Percentiles rank a stretch among this genome's conserved stretches.
Conservation (phyloP, 129 eudicot species). For the Pittosporum tobira region DNA sequence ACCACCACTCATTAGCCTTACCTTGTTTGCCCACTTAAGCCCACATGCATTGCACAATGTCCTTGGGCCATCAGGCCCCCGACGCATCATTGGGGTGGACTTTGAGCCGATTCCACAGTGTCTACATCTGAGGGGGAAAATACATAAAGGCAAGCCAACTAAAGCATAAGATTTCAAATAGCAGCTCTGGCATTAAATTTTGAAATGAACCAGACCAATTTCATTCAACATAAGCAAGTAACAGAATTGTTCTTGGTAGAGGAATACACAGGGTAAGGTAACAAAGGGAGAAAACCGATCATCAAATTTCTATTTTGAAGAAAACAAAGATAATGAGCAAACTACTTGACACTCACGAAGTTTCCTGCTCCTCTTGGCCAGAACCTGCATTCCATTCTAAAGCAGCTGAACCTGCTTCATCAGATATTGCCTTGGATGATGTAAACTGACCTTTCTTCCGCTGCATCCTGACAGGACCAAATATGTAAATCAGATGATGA, state of each 20-base stretch:
- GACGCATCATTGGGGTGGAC: slow-evolving; percentile 97
- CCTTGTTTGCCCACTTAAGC: slow-evolving; percentile 98
- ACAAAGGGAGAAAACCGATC: neutral
- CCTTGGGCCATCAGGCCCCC: slow-evolving; percentile 97
- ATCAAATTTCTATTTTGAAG: neutral
- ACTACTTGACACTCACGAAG: slow-evolving; percentile 43
- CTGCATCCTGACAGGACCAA: slow-evolving; percentile 56
- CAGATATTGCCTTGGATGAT: slow-evolving; percentile 58
- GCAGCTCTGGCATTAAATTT: neutral
- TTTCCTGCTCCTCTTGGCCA: slow-evolving; percentile 64
- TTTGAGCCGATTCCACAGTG: slow-evolving; percentile 93
- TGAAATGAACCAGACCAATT: neutral
- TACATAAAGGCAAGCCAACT: slow-evolving; percentile 11
- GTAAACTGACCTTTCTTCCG: slow-evolving; percentile 94
- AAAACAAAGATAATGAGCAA: neutral
- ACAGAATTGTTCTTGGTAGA: no score
- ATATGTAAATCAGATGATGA: slow-evolving; percentile 9
- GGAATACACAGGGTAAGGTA: neutral
- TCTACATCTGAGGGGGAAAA: slow-evolving; percentile 51
- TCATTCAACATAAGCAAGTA: neutral
- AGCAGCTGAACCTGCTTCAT: slow-evolving; percentile 51
- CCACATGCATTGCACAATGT: slow-evolving; percentile 97
- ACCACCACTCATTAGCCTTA: slow-evolving; percentile 4
- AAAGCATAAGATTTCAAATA: slow-evolving; percentile 3
- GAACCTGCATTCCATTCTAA: slow-evolving; percentile 63